Evolutionary conservation across 2,329 filamentous ascomycete genomes (phyloP).

Genomic region (Davidsoniella neocaledoniae): DNA sequence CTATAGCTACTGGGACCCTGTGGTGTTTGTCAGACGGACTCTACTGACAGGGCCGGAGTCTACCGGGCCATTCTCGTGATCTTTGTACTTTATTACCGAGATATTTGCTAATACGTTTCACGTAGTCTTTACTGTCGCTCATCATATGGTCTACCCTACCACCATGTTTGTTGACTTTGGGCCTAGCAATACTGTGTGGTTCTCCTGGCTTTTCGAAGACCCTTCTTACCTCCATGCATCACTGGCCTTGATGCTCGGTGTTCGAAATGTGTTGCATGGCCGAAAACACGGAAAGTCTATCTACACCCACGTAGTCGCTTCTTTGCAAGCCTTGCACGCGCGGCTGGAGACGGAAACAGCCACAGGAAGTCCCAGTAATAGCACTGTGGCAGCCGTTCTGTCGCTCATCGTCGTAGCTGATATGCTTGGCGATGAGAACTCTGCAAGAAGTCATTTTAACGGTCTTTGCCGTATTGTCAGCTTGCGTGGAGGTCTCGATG

Average conservation of each 20-base stretch:
- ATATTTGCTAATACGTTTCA: neutral
- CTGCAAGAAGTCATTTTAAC: conserved; percentile 11
- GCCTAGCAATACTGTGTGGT: conserved; percentile 10
- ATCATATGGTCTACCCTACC: conserved; percentile 11
- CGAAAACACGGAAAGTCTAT: conserved; percentile 7
- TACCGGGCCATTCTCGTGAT: neutral
- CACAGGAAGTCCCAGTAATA: conserved; percentile 4
- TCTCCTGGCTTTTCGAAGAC: conserved; percentile 10
- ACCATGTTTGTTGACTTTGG: conserved; percentile 11
- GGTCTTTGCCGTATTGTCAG: conserved; percentile 11
- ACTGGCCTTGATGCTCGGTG: conserved; percentile 11
- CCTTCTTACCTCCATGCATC: conserved; percentile 10
- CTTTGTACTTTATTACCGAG: neutral
- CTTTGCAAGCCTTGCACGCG: conserved; percentile 9
- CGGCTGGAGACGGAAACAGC: conserved; percentile 3
- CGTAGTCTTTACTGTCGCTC: conserved; percentile 11
- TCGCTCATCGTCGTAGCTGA: conserved; percentile 11
- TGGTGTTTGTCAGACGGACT: neutral
- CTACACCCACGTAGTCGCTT: conserved; percentile 8
- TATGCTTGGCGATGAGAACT: conserved; percentile 10
- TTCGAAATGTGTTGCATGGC: conserved; percentile 11
- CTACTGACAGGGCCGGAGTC: neutral
- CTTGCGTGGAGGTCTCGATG: conserved; percentile 10
- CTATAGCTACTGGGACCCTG: too few species aligned
- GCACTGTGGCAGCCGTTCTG: conserved; percentile 10